Evolutionary conservation across 2,329 filamentous ascomycete species (phyloP), one percentile per base, ranked within the genome.

Genomic region (Ustilaginoidea virens): DNA sequence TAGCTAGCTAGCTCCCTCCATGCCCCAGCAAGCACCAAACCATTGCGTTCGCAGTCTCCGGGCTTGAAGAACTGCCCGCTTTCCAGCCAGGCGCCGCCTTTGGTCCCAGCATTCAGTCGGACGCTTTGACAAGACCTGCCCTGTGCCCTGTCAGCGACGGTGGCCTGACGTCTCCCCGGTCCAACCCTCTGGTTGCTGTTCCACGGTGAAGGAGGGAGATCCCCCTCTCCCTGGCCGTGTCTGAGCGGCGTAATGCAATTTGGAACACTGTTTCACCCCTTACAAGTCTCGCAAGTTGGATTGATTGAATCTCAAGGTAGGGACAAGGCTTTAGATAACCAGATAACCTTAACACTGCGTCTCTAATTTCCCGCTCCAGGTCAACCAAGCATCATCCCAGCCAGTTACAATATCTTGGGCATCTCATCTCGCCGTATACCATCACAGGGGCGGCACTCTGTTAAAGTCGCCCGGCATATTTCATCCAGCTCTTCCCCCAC

Each of bases 201-300:
- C 38, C 32, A 38, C 27, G 17, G 34, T 37, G 34, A 41, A 44
- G 43, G 32, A 34, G 35, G 36, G 35, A 27, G 33, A 31, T n/a
- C n/a, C n/a, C n/a, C 39, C 28, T 33, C 34, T 39, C 35, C 36
- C 36, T 33, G 34, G 38, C 37, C 34, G 41, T 35, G 31, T 36
- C 28, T 31, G 28, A 33, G 36, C 34, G 32, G 32, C 31, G 20
- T 25, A 33, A 32, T 31, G 29, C 18, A 30, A 29, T 36, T 30
- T 37, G 35, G 13, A 27, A 30, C 27, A n/a, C n/a, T 32, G 33
- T 33, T 29, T 31, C 33, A 30, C 23, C 27, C 19, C 7, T 16
- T 25, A 25, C 23, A 20, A 3, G 21, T 21, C 29, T 17, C 25
- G 13, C 15, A 19, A 25, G 4, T 12, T 24, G 8, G 23, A 23